Conservation (phyloP, 2,329 filamentous ascomycete species). For the Trichoderma lentiforme region DNA sequence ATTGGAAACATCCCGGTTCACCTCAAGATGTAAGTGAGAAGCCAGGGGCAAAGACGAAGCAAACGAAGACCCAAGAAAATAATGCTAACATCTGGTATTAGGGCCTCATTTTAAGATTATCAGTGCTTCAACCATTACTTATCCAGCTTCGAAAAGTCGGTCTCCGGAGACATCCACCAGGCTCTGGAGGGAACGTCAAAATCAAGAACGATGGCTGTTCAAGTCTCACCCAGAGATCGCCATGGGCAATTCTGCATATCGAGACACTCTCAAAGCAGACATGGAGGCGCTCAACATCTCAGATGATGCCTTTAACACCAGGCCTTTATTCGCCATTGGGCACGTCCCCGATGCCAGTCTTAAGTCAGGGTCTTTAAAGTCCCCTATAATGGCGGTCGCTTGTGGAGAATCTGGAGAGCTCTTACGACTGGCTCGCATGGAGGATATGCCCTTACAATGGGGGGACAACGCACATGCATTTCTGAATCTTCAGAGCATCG, state of each 20-base stretch:
- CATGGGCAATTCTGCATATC: constrained; percentile 35
- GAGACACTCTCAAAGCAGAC: constrained; percentile 37
- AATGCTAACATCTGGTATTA: constrained; percentile 18
- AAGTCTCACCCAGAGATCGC: constrained; percentile 50
- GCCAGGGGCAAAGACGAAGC: too few species aligned
- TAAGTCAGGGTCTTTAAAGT: constrained; percentile 25
- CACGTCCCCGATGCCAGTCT: constrained; percentile 45
- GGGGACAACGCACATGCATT: constrained; percentile 41
- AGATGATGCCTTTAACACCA: constrained; percentile 25
- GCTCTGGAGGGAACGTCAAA: constrained; percentile 31
- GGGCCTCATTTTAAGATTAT: constrained; percentile 33
- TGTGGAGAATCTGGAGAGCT: constrained; percentile 57
- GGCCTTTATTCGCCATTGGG: constrained; percentile 52
- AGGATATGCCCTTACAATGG: constrained; percentile 55
- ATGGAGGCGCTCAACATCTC: constrained; percentile 30
- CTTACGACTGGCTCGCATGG: constrained; percentile 52
- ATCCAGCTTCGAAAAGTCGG: constrained; percentile 31
- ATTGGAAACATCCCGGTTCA: constrained; percentile 32
- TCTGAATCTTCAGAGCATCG: constrained; percentile 46
- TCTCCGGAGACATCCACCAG: constrained; percentile 26
- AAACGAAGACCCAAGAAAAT: background rate
- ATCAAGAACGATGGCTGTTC: constrained; percentile 49
- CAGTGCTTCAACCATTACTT: constrained; percentile 34
- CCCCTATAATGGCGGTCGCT: constrained; percentile 44
- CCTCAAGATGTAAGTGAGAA: constrained; percentile 22